These are phyloP conservation scores for Thermothielavioides terrestris DNA, from an alignment of 495 filamentous ascomycete genomes.

Conservation along the genomic window DNA sequence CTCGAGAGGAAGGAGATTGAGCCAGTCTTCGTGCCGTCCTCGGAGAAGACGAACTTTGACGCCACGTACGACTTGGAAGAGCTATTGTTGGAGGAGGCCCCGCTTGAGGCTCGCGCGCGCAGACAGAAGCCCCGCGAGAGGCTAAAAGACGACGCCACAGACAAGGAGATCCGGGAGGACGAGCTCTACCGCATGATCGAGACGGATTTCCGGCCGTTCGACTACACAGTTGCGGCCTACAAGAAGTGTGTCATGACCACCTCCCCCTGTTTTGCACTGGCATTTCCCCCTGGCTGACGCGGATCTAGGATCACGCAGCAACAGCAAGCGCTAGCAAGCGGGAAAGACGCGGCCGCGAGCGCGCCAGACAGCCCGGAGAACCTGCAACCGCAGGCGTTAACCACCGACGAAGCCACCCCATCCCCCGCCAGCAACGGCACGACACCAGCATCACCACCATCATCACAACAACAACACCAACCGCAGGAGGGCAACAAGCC, in stretches of 20 bases:
- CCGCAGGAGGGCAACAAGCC: slow-evolving; percentile 14
- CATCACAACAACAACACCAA: slow-evolving; percentile 11
- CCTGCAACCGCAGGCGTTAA: slow-evolving; percentile 30
- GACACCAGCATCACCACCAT: slow-evolving; percentile 13
- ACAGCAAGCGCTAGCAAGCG: neutral
- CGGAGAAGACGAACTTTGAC: slow-evolving; percentile 98
- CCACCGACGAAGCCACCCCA: slow-evolving; percentile 34
- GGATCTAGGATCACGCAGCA: slow-evolving; percentile 20
- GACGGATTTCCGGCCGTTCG: slow-evolving; percentile 88
- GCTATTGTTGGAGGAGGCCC: slow-evolving; percentile 86
- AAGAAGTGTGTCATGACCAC: slow-evolving; percentile 40
- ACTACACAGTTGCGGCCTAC: slow-evolving; percentile 74
- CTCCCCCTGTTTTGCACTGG: neutral
- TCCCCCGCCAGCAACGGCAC: slow-evolving; percentile 21
- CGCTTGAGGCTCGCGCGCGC: slow-evolving; percentile 82
- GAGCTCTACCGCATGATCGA: slow-evolving; percentile 93
- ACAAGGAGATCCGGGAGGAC: slow-evolving; percentile 89
- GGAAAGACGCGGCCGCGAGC: neutral
- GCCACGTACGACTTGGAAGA: slow-evolving; percentile 97
- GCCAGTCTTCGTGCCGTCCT: slow-evolving; percentile 83
- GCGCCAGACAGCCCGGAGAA: slow-evolving; percentile 12
- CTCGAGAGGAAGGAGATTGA: slow-evolving; percentile 84
- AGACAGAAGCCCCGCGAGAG: slow-evolving; percentile 88
- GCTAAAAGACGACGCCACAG: slow-evolving; percentile 87
- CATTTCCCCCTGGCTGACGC: too few relatives aligned